Percentiles rank a stretch among this genome's conserved stretches.
phyloP scores from a whole-genome alignment of 805 yeast genomes.

The Vanderwaltozyma tropicalis region DNA sequence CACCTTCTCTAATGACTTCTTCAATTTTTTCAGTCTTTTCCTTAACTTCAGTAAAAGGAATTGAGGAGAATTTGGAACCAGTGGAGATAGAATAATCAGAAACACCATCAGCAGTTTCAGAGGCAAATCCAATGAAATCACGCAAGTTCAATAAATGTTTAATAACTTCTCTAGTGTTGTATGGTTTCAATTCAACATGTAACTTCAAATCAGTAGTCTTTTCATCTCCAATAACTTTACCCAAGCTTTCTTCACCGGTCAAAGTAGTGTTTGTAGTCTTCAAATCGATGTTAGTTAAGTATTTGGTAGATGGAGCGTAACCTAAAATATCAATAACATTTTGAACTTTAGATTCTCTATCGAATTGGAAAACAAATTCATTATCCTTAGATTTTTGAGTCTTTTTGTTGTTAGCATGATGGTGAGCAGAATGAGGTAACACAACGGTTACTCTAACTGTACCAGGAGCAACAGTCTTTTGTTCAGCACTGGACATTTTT shows the following conservation, averaged over 20 bases:
- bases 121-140: constrained; percentile 26
- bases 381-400: constrained; percentile 3
- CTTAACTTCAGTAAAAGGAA: constrained; percentile 18
- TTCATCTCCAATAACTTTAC: constrained; percentile 9
- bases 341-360: constrained; percentile 19
- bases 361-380: constrained; percentile 17
- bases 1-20: constrained; percentile 5
- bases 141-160: constrained; percentile 25
- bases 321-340: constrained; percentile 20
- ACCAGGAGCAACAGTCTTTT: constrained; percentile 1
- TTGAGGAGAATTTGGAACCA: constrained; percentile 20
- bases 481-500: neutral
- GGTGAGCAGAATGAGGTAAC: constrained; percentile 9
- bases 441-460: constrained; percentile 14
- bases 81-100: constrained; percentile 27
- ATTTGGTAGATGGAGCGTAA: constrained; percentile 20
- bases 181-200: constrained; percentile 18
- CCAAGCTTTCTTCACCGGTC: constrained; percentile 12
- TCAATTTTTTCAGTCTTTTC: constrained; percentile 7
- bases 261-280: constrained; percentile 11
- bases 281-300: constrained; percentile 21
- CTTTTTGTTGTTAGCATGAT: constrained; percentile 7
- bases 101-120: constrained; percentile 24
- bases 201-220: constrained; percentile 8
- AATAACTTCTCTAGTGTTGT: constrained; percentile 23